Percentiles rank a stretch among this genome's conserved stretches.
Evolutionary conservation across 2,329 filamentous ascomycete species (phyloP).

Genomic region (Colletotrichum nymphaeae): DNA sequence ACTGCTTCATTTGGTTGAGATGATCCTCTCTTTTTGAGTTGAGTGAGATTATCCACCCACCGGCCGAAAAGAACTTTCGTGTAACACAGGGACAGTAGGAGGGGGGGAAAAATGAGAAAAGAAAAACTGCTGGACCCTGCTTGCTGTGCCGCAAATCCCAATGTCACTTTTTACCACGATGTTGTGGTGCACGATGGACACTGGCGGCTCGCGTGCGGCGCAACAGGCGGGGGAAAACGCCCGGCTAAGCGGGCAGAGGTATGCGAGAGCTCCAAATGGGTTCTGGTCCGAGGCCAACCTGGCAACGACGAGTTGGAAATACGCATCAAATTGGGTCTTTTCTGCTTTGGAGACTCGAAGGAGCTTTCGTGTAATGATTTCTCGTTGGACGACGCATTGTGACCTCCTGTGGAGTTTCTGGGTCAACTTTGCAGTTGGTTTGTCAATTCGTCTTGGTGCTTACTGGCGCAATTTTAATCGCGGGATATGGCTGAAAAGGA

Average conservation of each 20-base stretch:
- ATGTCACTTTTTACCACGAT: not conserved
- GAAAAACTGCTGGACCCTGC: not conserved
- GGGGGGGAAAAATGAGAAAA: too few species aligned
- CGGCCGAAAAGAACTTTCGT: not conserved
- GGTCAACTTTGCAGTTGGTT: not conserved
- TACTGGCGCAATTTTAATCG: not conserved
- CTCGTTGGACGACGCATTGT: not conserved
- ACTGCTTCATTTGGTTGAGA: not conserved
- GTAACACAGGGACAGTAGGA: not conserved
- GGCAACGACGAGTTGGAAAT: not conserved
- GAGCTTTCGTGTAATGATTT: not conserved
- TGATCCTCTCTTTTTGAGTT: not conserved
- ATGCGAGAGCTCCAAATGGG: not conserved
- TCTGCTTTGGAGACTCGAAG: too few species aligned
- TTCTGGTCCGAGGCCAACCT: not conserved
- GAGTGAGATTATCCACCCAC: not conserved
- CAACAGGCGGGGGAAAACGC: conserved; percentile 10
- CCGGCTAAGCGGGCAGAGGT: conserved; percentile 9
- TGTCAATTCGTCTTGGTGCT: not conserved
- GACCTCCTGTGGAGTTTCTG: not conserved
- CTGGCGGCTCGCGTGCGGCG: not conserved
- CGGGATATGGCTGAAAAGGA: not conserved
- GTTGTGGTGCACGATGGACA: not conserved
- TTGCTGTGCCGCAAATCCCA: not conserved
- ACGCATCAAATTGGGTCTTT: not conserved